Conservation (phyloP, 805 yeast species). For the Tetrapisispora phaffii region DNA sequence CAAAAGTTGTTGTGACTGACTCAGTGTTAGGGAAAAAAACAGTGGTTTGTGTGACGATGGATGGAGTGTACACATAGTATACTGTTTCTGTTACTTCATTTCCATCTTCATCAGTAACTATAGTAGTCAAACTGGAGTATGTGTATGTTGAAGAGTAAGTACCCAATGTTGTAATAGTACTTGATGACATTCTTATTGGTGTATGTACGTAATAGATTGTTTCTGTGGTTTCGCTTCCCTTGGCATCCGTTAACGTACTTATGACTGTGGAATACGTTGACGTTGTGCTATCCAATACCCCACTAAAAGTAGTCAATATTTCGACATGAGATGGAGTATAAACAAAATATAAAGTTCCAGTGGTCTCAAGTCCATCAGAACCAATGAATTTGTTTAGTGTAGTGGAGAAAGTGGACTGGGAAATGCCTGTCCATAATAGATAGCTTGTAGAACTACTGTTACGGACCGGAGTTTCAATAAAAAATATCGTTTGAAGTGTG, state of each 20-base stretch:
- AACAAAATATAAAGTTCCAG: conserved; percentile 5
- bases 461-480: background rate
- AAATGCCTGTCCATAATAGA: background rate
- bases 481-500: background rate
- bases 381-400: background rate
- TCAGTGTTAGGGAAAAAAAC: background rate
- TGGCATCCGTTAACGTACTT: conserved; percentile 5
- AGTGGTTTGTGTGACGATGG: background rate
- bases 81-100: conserved; percentile 2
- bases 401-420: conserved; percentile 2
- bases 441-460: background rate
- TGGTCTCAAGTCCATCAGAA: conserved; percentile 5
- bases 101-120: conserved; percentile 7
- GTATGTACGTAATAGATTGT: conserved; percentile 11
- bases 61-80: conserved; percentile 7
- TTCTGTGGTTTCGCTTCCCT: conserved; percentile 3
- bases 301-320: background rate
- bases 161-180: background rate
- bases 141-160: conserved; percentile 1
- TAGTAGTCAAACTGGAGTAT: conserved; percentile 2
- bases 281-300: background rate
- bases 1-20: conserved; percentile 3
- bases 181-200: conserved; percentile 3
- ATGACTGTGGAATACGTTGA: conserved; percentile 5
- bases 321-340: conserved; percentile 3